Evolutionary conservation across 2,329 filamentous ascomycete species (phyloP).

Genomic region (Neoarthrinium moseri): DNA sequence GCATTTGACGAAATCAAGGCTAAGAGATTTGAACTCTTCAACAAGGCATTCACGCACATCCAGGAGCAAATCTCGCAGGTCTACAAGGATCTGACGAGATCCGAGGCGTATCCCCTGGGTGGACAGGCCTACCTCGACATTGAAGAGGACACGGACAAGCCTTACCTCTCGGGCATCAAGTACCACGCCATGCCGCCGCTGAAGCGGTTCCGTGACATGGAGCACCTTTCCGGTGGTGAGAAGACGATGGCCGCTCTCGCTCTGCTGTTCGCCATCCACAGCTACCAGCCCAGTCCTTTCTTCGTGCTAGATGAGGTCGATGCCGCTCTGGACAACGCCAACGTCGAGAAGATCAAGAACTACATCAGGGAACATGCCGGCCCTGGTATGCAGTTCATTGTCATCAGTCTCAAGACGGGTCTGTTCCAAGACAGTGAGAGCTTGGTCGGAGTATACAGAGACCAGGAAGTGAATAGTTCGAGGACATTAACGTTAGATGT

Average conservation of each 20-base stretch:
- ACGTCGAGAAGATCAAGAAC: conserved; percentile 92
- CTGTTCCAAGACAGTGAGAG: conserved; percentile 97
- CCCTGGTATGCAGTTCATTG: conserved; percentile 98
- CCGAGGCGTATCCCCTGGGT: conserved; percentile 87
- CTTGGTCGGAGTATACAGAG: conserved; percentile 90
- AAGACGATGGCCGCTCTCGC: conserved; percentile 98
- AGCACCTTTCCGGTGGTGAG: conserved; percentile 93
- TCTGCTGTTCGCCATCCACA: conserved; percentile 95
- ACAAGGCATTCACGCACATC: conserved; percentile 92
- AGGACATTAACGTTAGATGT: conserved; percentile 93
- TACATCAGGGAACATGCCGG: conserved; percentile 93
- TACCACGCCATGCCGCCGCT: conserved; percentile 98
- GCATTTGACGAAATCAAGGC: conserved; percentile 80
- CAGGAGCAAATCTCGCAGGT: conserved; percentile 91
- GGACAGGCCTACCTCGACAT: conserved; percentile 88
- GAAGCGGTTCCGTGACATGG: conserved; percentile 99
- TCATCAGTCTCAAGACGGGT: conserved; percentile 93
- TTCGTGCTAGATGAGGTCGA: conserved; percentile 98
- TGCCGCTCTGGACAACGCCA: conserved; percentile 95
- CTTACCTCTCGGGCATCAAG: conserved; percentile 92
- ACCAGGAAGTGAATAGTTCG: conserved; percentile 90
- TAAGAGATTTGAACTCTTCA: conserved; percentile 86
- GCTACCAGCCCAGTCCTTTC: conserved; percentile 92
- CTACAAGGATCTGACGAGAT: conserved; percentile 92
- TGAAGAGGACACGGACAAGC: conserved; percentile 90